phyloP scores from a whole-genome alignment of 331 rosid genomes.

The Pyracantha coccinea region DNA sequence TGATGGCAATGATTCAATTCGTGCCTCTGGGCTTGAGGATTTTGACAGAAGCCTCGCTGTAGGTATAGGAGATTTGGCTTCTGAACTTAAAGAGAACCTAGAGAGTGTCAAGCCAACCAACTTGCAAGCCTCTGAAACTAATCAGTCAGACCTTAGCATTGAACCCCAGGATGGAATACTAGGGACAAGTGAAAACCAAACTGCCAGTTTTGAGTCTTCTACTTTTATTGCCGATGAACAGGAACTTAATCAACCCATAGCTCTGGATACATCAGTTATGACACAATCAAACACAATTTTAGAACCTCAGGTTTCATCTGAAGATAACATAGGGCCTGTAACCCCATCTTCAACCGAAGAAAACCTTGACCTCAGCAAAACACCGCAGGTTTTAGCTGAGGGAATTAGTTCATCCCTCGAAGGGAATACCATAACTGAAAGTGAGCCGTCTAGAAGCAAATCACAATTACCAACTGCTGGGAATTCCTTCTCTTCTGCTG shows the following conservation, averaged over 20 bases:
- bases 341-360: constrained; percentile 30
- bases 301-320: constrained; percentile 28
- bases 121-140: constrained; percentile 25
- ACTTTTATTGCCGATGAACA: constrained; percentile 17
- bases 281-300: constrained; percentile 27
- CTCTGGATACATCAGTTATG: constrained; percentile 21
- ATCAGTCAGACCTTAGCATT: constrained; percentile 21
- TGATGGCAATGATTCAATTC: constrained; percentile 36
- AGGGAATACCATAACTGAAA: constrained; percentile 27
- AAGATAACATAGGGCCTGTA: constrained; percentile 26
- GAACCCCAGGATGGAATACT: constrained; percentile 40
- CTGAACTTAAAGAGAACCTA: constrained; percentile 36
- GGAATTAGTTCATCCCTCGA: constrained; percentile 38
- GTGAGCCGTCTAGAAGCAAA: constrained; percentile 29
- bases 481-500: constrained; percentile 70
- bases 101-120: constrained; percentile 31
- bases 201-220: constrained; percentile 17
- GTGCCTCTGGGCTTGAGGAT: constrained; percentile 40
- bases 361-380: constrained; percentile 30
- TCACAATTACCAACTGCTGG: constrained; percentile 46
- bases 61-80: constrained; percentile 35
- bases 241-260: constrained; percentile 19
- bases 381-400: constrained; percentile 29
- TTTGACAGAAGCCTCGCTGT: constrained; percentile 27
- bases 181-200: constrained; percentile 27